phyloP scores from a whole-genome alignment of 2,329 filamentous ascomycete genomes.

The Sarocladiaceae sp. region DNA sequence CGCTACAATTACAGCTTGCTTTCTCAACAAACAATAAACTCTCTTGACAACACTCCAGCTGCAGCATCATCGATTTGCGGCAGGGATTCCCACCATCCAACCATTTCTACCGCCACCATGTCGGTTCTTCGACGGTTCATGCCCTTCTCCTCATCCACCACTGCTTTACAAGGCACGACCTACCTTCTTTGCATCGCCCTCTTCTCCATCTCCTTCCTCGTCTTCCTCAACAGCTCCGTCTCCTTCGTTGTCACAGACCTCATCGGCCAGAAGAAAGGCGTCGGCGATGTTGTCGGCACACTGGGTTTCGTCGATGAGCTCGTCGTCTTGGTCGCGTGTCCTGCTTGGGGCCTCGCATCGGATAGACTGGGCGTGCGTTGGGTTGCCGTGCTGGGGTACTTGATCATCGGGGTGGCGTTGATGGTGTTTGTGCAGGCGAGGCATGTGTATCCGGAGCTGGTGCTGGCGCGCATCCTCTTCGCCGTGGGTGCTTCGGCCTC shows the following conservation, averaged over 20 bases:
- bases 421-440: slow-evolving; percentile 76
- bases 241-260: slow-evolving; percentile 82
- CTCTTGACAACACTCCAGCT: no score
- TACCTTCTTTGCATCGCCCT: slow-evolving; percentile 79
- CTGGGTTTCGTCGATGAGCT: slow-evolving; percentile 81
- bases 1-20: no score
- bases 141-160: slow-evolving; percentile 56
- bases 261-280: slow-evolving; percentile 64
- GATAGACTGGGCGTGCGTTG: slow-evolving; percentile 70
- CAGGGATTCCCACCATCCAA: slow-evolving; percentile 7
- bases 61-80: slow-evolving; percentile 1
- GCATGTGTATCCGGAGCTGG: slow-evolving; percentile 82
- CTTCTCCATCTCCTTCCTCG: slow-evolving; percentile 83
- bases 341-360: slow-evolving; percentile 70
- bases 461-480: slow-evolving; percentile 80
- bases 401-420: slow-evolving; percentile 70
- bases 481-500: slow-evolving; percentile 87
- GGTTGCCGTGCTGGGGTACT: slow-evolving; percentile 72
- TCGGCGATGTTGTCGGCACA: slow-evolving; percentile 77
- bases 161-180: slow-evolving; percentile 56
- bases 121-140: slow-evolving; percentile 37
- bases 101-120: no score
- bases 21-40: no score
- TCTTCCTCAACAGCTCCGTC: slow-evolving; percentile 79
- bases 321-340: slow-evolving; percentile 74